These are phyloP conservation scores for Nitzschia palea DNA, from an alignment of 108 stramenopile genomes.

Conservation along the genomic window DNA sequence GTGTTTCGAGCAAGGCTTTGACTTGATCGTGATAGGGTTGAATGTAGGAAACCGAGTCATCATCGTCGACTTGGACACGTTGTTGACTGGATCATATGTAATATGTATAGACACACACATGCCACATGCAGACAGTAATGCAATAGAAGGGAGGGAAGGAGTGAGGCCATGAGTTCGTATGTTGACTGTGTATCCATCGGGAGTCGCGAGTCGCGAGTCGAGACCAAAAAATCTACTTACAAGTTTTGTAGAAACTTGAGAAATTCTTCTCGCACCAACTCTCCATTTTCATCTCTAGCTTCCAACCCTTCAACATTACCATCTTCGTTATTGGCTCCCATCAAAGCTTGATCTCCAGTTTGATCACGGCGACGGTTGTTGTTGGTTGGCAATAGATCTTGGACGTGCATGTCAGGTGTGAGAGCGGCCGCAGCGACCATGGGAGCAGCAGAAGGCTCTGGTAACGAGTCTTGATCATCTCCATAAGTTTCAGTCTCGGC, in stretches of 20 bases:
- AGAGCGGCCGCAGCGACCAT: neutral
- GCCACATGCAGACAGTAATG: neutral
- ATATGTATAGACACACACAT: too few relatives aligned
- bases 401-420: neutral
- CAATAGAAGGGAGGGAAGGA: neutral
- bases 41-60: constrained; percentile 23
- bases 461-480: too few relatives aligned
- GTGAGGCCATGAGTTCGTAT: neutral
- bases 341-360: constrained; percentile 65
- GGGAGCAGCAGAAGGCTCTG: too few relatives aligned
- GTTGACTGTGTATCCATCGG: too few relatives aligned
- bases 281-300: constrained; percentile 71
- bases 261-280: constrained; percentile 70
- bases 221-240: constrained; percentile 50
- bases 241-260: constrained; percentile 66
- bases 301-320: constrained; percentile 49
- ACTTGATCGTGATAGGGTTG: constrained; percentile 83
- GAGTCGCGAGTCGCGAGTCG: too few relatives aligned
- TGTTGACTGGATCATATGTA: neutral
- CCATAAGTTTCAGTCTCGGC: too few relatives aligned
- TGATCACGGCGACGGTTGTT: constrained; percentile 12
- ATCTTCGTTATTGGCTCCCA: constrained; percentile 56
- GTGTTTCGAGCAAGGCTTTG: constrained; percentile 49
- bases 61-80: neutral
- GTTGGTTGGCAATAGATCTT: neutral